A percentile compares a stretch with the other conserved stretches of the same genome.
phyloP scores from a whole-genome alignment of 2,329 filamentous ascomycete genomes.

The Calonectria leucothoes region DNA sequence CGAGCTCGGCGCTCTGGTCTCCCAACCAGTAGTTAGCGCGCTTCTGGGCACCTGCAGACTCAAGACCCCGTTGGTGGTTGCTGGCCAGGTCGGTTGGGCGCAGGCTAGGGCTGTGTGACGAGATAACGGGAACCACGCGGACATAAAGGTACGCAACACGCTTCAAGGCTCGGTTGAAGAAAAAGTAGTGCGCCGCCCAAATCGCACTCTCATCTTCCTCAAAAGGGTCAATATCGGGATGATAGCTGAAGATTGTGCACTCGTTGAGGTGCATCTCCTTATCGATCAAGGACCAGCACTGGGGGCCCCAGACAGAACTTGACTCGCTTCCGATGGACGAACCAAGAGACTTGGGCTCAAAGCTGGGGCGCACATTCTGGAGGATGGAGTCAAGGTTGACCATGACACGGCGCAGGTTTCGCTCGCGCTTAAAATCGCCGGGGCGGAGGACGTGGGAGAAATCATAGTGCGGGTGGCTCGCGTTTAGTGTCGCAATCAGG shows the following conservation, averaged over 20 bases:
- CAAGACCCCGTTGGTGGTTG: slow-evolving; percentile 44
- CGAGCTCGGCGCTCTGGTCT: slow-evolving; percentile 65
- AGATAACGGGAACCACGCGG: slow-evolving; percentile 85
- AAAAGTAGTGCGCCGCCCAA: slow-evolving; percentile 97
- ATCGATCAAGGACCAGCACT: slow-evolving; percentile 93
- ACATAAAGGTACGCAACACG: slow-evolving; percentile 95
- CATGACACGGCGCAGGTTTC: slow-evolving; percentile 83
- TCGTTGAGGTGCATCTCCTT: slow-evolving; percentile 93
- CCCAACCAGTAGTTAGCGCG: slow-evolving; percentile 91
- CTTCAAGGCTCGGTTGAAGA: slow-evolving; percentile 94
- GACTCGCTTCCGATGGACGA: slow-evolving; percentile 58
- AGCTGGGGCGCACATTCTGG: slow-evolving; percentile 82
- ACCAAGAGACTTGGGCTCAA: slow-evolving; percentile 56
- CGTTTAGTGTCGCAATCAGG: slow-evolving; percentile 95
- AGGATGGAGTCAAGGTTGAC: slow-evolving; percentile 88
- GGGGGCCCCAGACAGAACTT: slow-evolving; percentile 81
- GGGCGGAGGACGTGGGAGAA: slow-evolving; percentile 93
- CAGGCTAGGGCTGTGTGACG: slow-evolving; percentile 67
- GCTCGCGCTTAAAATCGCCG: slow-evolving; percentile 88
- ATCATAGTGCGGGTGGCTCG: slow-evolving; percentile 91
- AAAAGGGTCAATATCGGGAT: slow-evolving; percentile 89
- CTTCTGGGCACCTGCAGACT: slow-evolving; percentile 64
- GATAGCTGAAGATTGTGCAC: slow-evolving; percentile 90
- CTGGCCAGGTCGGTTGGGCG: slow-evolving; percentile 47
- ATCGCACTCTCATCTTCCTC: slow-evolving; percentile 93